Conservation (phyloP, 2,329 filamentous ascomycete genomes). For the Hypoxylon sp. region DNA sequence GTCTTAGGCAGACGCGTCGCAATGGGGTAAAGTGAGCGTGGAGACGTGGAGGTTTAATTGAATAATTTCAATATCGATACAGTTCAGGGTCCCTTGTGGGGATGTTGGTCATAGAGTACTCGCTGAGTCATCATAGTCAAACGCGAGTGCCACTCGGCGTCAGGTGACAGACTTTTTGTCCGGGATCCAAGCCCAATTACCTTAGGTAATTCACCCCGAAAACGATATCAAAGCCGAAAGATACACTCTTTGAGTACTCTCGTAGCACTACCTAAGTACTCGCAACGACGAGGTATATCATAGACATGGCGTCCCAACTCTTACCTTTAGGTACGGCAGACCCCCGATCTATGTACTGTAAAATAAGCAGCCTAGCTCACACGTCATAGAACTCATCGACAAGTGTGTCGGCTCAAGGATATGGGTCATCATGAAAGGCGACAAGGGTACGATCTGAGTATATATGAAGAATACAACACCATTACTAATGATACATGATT, state of each 20-base stretch:
- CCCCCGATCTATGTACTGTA: not conserved
- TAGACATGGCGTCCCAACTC: conserved; percentile 78
- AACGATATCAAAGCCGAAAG: conserved; percentile 8
- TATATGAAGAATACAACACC: not conserved
- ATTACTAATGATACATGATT: conserved; percentile 36
- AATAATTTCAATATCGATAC: too few relatives aligned
- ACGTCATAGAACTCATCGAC: conserved; percentile 87
- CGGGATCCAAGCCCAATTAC: conserved; percentile 25
- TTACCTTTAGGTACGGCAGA: conserved; percentile 74
- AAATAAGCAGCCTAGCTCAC: conserved; percentile 44
- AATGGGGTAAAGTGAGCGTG: conserved; percentile 6
- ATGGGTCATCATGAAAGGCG: conserved; percentile 99
- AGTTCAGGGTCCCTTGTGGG: not conserved
- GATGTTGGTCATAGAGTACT: not conserved
- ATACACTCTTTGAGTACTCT: not conserved
- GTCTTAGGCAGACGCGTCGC: conserved; percentile 47
- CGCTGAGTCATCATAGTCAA: not conserved
- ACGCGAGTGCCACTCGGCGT: conserved; percentile 31
- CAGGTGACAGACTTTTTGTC: conserved; percentile 41
- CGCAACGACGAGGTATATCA: not conserved
- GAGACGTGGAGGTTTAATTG: conserved; percentile 9
- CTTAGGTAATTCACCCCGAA: conserved; percentile 32
- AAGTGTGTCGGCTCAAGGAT: conserved; percentile 98
- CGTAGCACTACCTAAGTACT: conserved; percentile 7
- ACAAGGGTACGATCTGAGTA: conserved; percentile 78